A percentile compares a stretch with the other conserved stretches of the same genome.
Conservation (phyloP, 2,329 filamentous ascomycete species). For the Pseudodiploospora longispora region DNA sequence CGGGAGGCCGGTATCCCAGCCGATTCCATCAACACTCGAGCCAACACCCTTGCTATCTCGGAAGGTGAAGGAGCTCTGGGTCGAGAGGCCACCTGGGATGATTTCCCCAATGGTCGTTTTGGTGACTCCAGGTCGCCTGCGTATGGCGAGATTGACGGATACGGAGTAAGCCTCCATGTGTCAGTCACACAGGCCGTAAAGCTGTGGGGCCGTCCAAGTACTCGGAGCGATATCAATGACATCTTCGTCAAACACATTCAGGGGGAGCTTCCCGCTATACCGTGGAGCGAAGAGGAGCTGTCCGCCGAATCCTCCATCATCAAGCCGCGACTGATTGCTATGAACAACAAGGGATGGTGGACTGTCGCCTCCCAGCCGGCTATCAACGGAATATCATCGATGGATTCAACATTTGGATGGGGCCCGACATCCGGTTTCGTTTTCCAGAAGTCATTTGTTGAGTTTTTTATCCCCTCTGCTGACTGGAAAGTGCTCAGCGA, state of each 20-base stretch:
- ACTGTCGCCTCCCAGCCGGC: constrained; percentile 92
- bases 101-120: constrained; percentile 94
- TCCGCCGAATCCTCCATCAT: constrained; percentile 80
- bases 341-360: constrained; percentile 88
- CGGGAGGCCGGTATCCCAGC: constrained; percentile 70
- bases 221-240: constrained; percentile 61
- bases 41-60: constrained; percentile 84
- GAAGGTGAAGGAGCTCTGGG: constrained; percentile 86
- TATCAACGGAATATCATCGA: constrained; percentile 75
- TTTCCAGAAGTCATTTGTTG: constrained; percentile 97
- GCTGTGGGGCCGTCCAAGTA: constrained; percentile 76
- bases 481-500: constrained; percentile 64
- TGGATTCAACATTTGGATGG: constrained; percentile 81
- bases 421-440: constrained; percentile 87
- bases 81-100: constrained; percentile 95
- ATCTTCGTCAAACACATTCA: constrained; percentile 77
- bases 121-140: constrained; percentile 88
- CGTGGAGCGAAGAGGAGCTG: constrained; percentile 88
- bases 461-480: constrained; percentile 74
- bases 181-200: constrained; percentile 73
- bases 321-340: constrained; percentile 59
- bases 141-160: constrained; percentile 96
- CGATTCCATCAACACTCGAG: constrained; percentile 65
- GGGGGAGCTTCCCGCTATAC: constrained; percentile 72
- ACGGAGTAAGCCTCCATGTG: constrained; percentile 91